Base-by-base conservation (phyloP, 1,139 yeast species). In the Suhomyces taliae region DNA sequence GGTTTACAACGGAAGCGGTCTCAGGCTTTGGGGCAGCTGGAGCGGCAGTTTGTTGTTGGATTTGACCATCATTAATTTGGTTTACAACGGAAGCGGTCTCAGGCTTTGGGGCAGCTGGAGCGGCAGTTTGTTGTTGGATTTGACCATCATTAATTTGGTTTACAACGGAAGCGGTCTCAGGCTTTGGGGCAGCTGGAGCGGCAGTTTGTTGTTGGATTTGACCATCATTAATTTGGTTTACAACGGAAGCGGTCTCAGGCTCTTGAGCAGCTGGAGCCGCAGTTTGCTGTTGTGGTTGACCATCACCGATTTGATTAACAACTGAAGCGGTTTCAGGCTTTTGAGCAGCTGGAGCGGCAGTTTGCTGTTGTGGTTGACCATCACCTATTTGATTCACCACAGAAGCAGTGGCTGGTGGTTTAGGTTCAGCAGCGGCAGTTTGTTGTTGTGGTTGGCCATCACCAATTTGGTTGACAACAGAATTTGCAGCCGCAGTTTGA, bases 11-110 rank as follows among this genome's bases (percentile, higher is more conserved):
- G 2, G 15, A 14, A 2, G 15, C 15, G 2, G 15, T 14, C 2
- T 14, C 15, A 2, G 15, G 15, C 15, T 14, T 14, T 31, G 70
- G 56, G 9, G 39, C 35, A 34, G 58, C 37, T 34, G 15, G 42
- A 6, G 55, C 57, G 36, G 51, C 35, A 67, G 52, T 37, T 62
- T 50, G 65, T 47, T 76, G 71, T 60, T 75, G 87, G 56, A 80
- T 69, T 70, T 82, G 87, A 49, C 78, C 79, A 49, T 71, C 76
- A 49, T 61, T 60, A 50, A 74, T 65, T 61, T 67, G 56, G 73
- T 60, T 59, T 58, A 70, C 53, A 37, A 69, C 63, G 12, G 66
- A 64, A 38, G 65, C 52, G 43, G 69, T 62, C 49, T 64, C 59
- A 14, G 15, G 15, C 15, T 14, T 14, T 14, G 15, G 15, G 36